Conservation (phyloP, 257 asterid species). For the Paulownia fortunei region DNA sequence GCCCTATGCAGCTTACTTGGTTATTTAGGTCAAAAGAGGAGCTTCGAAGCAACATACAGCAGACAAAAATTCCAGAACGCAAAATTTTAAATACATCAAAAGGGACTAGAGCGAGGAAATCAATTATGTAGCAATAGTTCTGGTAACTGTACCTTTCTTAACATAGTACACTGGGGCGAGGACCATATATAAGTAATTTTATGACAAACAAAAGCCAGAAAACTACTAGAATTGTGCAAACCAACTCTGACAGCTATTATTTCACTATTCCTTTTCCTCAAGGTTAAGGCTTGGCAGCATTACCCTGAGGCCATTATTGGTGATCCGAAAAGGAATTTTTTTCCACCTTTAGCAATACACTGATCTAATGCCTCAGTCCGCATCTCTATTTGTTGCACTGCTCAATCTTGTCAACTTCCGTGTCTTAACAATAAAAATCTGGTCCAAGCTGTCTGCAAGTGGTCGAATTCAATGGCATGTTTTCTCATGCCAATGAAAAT, state of each 20-base stretch:
- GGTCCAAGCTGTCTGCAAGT: neutral
- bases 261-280: constrained; percentile 36
- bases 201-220: constrained; percentile 26
- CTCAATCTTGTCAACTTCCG: neutral
- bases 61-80: constrained; percentile 20
- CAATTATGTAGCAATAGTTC: constrained; percentile 29
- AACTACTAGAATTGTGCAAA: constrained; percentile 35
- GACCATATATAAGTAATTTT: constrained; percentile 42
- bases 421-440: neutral
- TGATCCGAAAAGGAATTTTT: neutral
- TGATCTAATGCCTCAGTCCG: constrained; percentile 24
- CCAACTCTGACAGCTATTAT: constrained; percentile 43
- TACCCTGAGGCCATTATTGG: constrained; percentile 10
- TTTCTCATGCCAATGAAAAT: neutral
- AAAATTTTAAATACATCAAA: constrained; percentile 21
- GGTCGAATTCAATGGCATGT: constrained; percentile 1
- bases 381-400: neutral
- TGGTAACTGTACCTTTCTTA: constrained; percentile 30
- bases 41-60: neutral
- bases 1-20: constrained; percentile 10
- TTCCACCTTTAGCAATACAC: constrained; percentile 18
- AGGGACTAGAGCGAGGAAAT: constrained; percentile 22
- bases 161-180: constrained; percentile 38
- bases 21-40: constrained; percentile 12
- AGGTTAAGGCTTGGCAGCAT: constrained; percentile 18